Evolutionary conservation across 2,329 filamentous ascomycete species (phyloP).

Genomic region (Botrytis paeoniae): DNA sequence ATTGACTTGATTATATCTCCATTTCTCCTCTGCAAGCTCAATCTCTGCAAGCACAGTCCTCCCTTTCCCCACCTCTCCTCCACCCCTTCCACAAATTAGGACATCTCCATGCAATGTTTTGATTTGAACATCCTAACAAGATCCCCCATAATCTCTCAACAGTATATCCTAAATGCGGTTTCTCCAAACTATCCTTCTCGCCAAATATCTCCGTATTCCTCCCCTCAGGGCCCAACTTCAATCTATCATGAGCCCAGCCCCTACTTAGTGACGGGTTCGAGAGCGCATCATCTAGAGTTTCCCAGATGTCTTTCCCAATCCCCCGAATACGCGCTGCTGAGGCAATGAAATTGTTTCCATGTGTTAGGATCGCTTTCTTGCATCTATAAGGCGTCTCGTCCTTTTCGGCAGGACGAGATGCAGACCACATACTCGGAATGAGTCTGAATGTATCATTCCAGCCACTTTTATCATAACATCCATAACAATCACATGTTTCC

Average conservation of each 20-base stretch:
- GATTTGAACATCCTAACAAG: constrained; percentile 38
- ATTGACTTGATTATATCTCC: neutral
- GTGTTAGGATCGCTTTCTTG: constrained; percentile 41
- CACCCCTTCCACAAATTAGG: constrained; percentile 28
- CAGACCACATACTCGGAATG: constrained; percentile 40
- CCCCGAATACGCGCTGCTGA: constrained; percentile 44
- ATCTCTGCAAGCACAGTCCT: constrained; percentile 29
- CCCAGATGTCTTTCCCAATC: constrained; percentile 29
- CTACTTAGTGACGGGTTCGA: constrained; percentile 27
- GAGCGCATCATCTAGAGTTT: constrained; percentile 33
- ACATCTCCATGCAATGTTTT: constrained; percentile 35
- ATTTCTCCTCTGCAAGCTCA: neutral
- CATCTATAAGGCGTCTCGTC: constrained; percentile 26
- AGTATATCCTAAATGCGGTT: constrained; percentile 39
- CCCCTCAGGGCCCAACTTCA: constrained; percentile 24
- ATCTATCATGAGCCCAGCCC: constrained; percentile 35
- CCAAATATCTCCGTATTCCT: constrained; percentile 30
- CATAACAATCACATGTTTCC: constrained; percentile 40
- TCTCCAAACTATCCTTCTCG: constrained; percentile 31
- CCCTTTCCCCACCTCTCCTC: constrained; percentile 26
- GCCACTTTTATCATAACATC: constrained; percentile 42
- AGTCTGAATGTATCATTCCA: constrained; percentile 43
- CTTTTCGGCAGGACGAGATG: constrained; percentile 33
- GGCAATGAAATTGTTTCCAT: constrained; percentile 48
- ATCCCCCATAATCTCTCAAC: constrained; percentile 41